Conservation (phyloP, 148 eudicot species). For the Dianthus caryophyllus region DNA sequence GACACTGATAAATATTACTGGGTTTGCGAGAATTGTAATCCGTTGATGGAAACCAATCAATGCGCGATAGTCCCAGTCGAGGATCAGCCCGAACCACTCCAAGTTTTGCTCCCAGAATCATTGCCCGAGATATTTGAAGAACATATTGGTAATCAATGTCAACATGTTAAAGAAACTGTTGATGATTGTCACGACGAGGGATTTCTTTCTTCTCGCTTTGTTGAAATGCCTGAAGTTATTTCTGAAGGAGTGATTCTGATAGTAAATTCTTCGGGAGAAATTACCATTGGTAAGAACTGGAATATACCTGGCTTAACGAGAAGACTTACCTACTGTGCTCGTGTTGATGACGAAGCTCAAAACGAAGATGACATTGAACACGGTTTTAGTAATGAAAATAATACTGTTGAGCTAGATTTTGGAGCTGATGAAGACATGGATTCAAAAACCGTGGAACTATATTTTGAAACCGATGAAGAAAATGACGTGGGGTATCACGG, state of each 20-base stretch:
- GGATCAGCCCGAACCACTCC: constrained; percentile 19
- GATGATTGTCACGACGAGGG: constrained; percentile 1
- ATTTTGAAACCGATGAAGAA: not conserved
- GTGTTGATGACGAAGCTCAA: not conserved
- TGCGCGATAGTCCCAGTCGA: not conserved
- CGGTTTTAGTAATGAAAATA: not conserved
- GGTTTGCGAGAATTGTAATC: constrained; percentile 21
- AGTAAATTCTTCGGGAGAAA: constrained; percentile 21
- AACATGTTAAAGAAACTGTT: not conserved
- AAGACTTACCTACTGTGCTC: not conserved
- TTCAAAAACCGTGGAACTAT: not conserved
- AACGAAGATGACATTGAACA: not conserved
- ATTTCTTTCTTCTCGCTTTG: not conserved
- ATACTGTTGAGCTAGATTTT: not conserved
- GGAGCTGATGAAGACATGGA: not conserved
- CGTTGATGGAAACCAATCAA: not conserved
- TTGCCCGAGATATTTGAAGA: not conserved
- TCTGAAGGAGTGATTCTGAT: constrained; percentile 4
- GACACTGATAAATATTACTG: not conserved
- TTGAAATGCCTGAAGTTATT: constrained; percentile 14
- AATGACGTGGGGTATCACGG: not conserved
- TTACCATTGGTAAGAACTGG: constrained; percentile 2
- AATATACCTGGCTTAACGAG: not conserved
- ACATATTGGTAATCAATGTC: constrained; percentile 1
- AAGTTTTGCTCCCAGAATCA: constrained; percentile 3